A percentile compares a stretch with the other conserved stretches of the same genome.
phyloP scores from a whole-genome alignment of 371 early-diverging fungal genomes.

The Mucor racemosus region DNA sequence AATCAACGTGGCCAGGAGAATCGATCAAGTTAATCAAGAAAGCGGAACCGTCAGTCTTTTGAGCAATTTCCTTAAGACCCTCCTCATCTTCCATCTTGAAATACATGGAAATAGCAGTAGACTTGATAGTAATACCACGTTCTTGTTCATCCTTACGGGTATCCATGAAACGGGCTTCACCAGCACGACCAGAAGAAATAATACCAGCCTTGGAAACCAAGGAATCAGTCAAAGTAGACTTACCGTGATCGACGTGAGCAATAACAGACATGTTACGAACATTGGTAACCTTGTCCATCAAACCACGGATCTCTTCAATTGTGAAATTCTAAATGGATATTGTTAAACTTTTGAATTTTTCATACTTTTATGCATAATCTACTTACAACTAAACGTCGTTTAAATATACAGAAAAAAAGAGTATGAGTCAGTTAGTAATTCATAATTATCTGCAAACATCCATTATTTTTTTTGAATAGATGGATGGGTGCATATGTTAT shows the following conservation, averaged over 20 bases:
- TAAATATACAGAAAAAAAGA: no score
- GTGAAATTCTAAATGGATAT: constrained; percentile 53
- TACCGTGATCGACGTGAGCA: constrained; percentile 99
- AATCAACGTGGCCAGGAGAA: constrained; percentile 99
- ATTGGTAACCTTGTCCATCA: constrained; percentile 77
- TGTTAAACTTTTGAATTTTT: no score
- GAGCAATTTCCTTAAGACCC: constrained; percentile 90
- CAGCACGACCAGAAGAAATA: constrained; percentile 96
- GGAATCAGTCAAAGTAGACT: constrained; percentile 97
- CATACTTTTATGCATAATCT: no score
- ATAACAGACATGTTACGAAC: constrained; percentile 99
- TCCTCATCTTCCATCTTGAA: constrained; percentile 88
- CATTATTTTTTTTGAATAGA: no score
- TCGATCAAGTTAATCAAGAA: constrained; percentile 99
- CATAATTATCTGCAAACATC: no score
- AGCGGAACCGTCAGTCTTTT: constrained; percentile 80
- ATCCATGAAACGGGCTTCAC: constrained; percentile 98
- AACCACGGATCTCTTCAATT: constrained; percentile 48
- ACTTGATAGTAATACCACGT: constrained; percentile 99
- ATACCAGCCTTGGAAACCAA: constrained; percentile 99
- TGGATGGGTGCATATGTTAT: no score
- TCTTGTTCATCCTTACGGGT: constrained; percentile 99
- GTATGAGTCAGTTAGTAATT: no score
- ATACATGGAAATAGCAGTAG: constrained; percentile 99
- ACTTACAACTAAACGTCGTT: no score